Base-by-base conservation (phyloP, 331 rosid genomes). In the Rosa hybrid region DNA sequence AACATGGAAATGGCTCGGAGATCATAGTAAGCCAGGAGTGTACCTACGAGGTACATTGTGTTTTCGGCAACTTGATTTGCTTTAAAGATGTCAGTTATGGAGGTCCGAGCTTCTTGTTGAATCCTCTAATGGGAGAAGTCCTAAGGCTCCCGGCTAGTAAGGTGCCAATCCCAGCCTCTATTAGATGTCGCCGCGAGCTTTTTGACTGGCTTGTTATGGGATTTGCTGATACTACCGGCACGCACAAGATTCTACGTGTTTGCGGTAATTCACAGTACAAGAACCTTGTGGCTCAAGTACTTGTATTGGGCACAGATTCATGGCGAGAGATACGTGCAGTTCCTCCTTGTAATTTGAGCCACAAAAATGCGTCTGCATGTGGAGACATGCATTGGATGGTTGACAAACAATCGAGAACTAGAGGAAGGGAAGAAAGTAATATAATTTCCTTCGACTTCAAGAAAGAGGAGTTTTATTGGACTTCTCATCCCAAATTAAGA, bases 321-420 rank as follows among this genome's bases (percentile, higher is more conserved):
- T 69, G 73, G 73, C 30, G 53, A 42, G 34, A 41, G 51, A 69
- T 69, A 69, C 18, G 4, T 44, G n/a, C 53, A 42, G 34, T 41
- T 42, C 53, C 53, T 41, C 73, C 51, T n/a, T 17, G 25, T 7
- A 41, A 39, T 41, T 42, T 69, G 25, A 69, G 53, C 8, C 10
- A 4, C 34, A 69, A 20, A n/a, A 68, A 69, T 8, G 73, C 12
- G 13, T 18, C 25, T 39, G 73, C 73, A n/a, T 20, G 0, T 42
- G 73, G 73, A 68, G 16, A 68, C 64, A 68, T 68, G 50, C 73
- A 68, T 42, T 68, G 73, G 73, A 1, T 41, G 73, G 10, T 18
- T 68, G 7, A 23, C 38, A 62, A 4, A 25, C 4, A 62, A 4
- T 13, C 68, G 41, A 62, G 41, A 18, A 9, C 16, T 39, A 42